A percentile compares a stretch with the other conserved stretches of the same genome.
Conservation (phyloP, 192 early-diverging fungal genomes). For the Coemansia sp. region DNA sequence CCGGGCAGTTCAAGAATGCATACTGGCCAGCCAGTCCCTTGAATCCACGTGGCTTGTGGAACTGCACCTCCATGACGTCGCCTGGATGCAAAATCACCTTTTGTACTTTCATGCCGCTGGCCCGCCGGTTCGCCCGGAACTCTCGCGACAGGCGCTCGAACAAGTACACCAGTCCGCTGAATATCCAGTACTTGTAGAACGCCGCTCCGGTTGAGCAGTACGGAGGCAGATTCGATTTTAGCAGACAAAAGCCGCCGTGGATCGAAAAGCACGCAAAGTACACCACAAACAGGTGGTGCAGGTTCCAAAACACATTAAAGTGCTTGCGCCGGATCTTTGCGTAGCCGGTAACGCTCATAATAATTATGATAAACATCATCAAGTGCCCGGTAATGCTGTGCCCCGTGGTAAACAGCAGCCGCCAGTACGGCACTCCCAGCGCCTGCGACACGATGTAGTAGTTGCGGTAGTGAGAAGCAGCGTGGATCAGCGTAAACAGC, state of each 20-base stretch:
- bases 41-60: conserved; percentile 61
- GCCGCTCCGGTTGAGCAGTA: conserved; percentile 70
- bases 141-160: conserved; percentile 72
- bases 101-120: conserved; percentile 62
- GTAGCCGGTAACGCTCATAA: conserved; percentile 73
- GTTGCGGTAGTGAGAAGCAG: conserved; percentile 74
- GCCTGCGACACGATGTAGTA: conserved; percentile 49
- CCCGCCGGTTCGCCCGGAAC: conserved; percentile 57
- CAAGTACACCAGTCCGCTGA: conserved; percentile 64
- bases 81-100: conserved; percentile 82
- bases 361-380: conserved; percentile 66
- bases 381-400: conserved; percentile 81
- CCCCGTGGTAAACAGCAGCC: conserved; percentile 61
- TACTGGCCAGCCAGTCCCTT: conserved; percentile 73
- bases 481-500: conserved; percentile 72
- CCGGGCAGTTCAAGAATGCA: conserved; percentile 73
- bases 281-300: conserved; percentile 81
- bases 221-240: conserved; percentile 62
- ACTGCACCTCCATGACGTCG: conserved; percentile 79
- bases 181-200: conserved; percentile 81
- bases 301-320: conserved; percentile 81
- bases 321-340: conserved; percentile 53
- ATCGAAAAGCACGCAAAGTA: conserved; percentile 77
- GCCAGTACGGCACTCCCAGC: conserved; percentile 38
- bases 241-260: conserved; percentile 83